Base-by-base conservation (phyloP, 805 yeast genomes). In the Candida quercuum region DNA sequence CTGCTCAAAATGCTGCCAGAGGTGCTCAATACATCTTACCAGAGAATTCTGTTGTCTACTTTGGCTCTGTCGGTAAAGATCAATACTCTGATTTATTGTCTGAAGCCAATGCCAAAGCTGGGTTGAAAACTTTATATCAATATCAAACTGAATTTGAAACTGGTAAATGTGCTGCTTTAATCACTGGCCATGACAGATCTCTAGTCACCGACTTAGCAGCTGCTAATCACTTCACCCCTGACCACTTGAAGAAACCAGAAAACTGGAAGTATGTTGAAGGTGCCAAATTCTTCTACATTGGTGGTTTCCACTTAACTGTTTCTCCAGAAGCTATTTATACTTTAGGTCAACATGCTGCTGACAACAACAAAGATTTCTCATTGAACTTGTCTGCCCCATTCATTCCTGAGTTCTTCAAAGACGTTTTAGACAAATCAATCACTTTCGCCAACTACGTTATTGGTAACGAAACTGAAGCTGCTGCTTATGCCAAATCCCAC, bases 281-380 rank as follows among this genome's bases (percentile, higher is more conserved):
- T 35, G 98, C 91, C 43, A 71, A 79, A 61, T 73, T 71, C 55
- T 93, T 69, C 73, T 93, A 93, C 76, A 84, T 93, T 59, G 99
- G 98, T 56, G 99, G 99, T n/a, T 93, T 81, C 86, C 99, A 93
- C 66, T 75, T 93, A 67, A 93, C 99, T 40, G 99, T 93, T 40
- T 86, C 95, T 49, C 96, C 96, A 48, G 95, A 82, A 42, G 97
- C 99, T 40, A 93, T 93, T 57, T 71, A 74, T 51, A 78, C 81
- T 42, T 73, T 93, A 54, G 99, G 96, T 51, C 74, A 87, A 66
- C 96, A 93, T 60, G 97, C 98, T 48, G 84, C 93, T 45, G 84
- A 71, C 43, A 74, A 67, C 56, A 78, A 82, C 73, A 86, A 86
- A 69, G 72, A 77, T 42, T 84, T 87, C 56, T 72, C 80, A 38